Base-by-base conservation (phyloP, 495 filamentous ascomycete species). In the Halenospora varia region DNA sequence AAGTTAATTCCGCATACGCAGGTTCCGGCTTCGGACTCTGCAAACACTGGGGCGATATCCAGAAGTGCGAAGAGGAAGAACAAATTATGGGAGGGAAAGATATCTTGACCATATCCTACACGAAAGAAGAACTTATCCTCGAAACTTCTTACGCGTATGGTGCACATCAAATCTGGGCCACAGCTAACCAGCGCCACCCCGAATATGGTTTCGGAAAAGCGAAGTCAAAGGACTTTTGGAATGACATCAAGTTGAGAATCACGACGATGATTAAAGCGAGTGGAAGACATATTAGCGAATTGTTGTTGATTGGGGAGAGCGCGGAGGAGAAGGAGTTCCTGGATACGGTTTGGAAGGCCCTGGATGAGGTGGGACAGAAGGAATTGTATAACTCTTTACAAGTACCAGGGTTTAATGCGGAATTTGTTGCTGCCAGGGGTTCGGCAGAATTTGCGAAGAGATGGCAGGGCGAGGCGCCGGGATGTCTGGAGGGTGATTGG, bases 381-480 rank as follows among this genome's bases (percentile, higher is more conserved):
- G 2, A 48, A 46, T 18, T 53, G 15, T 47, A 41, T 13, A 35
- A n/a, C 4, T 2, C 15, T 9, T 13, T 53, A 15, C 55, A 51
- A 29, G 19, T 20, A 23, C n/a, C 17, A 10, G 35, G 39, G 23
- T 51, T 57, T 41, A 56, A 29, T 41, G 25, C 46, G 2, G 48
- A 51, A 35, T 57, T 49, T 51, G 24, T 53, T 2, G 23, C 25
- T 46, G 56, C 56, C 24, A 53, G 56, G 26, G 56, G 56, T 3
- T 48, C 56, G 41, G 56, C 56, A 10, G 56, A 59, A 19, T 19
- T 59, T 3, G 56, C 56, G 3, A 59, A 52, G 41, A 25, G 56
- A 22, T 25, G 22, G 25, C 39, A 53, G 25, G 49, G 40, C 20
- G 48, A 23, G 10, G 3, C 40, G 10, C 15, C 18, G 9, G 25